Percentiles rank a stretch among this genome's conserved stretches.
phyloP scores from a whole-genome alignment of 2,329 filamentous ascomycete species.

The Colletotrichum shisoi region DNA sequence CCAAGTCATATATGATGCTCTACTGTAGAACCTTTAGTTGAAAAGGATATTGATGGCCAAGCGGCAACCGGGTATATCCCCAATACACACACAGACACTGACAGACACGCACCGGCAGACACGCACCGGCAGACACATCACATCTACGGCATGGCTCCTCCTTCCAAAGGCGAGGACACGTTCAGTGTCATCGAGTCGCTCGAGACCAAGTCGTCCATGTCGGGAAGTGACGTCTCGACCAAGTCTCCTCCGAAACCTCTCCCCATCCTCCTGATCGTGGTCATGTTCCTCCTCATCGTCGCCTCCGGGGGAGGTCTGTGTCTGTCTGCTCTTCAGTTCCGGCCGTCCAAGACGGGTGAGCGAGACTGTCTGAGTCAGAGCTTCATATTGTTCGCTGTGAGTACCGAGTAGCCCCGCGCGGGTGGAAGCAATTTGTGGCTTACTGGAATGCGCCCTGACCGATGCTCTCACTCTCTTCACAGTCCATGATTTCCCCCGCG shows the following conservation, averaged over 20 bases:
- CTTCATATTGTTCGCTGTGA: slow-evolving; percentile 39
- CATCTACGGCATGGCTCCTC: slow-evolving; percentile 26
- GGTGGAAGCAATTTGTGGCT: background rate
- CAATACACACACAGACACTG: background rate
- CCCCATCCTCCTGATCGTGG: slow-evolving; percentile 27
- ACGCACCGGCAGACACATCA: too few relatives aligned
- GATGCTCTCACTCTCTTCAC: too few relatives aligned
- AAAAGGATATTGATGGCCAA: background rate
- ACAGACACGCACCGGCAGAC: too few relatives aligned
- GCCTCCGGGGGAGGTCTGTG: slow-evolving; percentile 36
- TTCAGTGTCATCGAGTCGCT: slow-evolving; percentile 38
- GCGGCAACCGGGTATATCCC: background rate
- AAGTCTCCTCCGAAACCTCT: slow-evolving; percentile 37
- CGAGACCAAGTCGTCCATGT: slow-evolving; percentile 39
- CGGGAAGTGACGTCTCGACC: slow-evolving; percentile 37
- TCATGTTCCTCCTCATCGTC: slow-evolving; percentile 35
- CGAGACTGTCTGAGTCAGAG: slow-evolving; percentile 39
- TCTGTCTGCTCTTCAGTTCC: slow-evolving; percentile 38
- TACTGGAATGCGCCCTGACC: slow-evolving; percentile 13
- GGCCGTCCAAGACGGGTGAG: slow-evolving; percentile 24
- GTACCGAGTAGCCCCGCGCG: background rate
- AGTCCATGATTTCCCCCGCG: slow-evolving; percentile 46
- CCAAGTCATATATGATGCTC: slow-evolving; percentile 26
- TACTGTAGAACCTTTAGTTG: background rate
- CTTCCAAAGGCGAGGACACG: slow-evolving; percentile 31